phyloP scores from a whole-genome alignment of 306 rosid genomes.

The Potentilla sterilis region DNA sequence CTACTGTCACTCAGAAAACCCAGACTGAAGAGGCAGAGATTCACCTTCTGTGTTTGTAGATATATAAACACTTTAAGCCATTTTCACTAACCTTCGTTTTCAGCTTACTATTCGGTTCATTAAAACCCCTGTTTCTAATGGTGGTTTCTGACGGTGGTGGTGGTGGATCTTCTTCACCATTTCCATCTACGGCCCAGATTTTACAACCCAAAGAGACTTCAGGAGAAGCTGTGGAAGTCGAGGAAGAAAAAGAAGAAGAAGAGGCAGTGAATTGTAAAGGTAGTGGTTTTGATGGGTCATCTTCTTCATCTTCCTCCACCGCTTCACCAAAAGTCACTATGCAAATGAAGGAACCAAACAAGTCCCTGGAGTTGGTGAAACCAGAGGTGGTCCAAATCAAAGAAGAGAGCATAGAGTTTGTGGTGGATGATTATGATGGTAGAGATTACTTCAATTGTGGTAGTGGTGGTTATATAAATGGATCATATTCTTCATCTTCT shows the following conservation, averaged over 20 bases:
- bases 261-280: conserved; percentile 2
- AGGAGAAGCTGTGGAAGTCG: not conserved
- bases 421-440: conserved; percentile 15
- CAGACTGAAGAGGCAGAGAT: not conserved
- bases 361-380: conserved; percentile 18
- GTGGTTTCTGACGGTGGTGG: conserved; percentile 26
- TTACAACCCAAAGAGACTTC: conserved; percentile 2
- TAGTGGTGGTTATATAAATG: conserved; percentile 10
- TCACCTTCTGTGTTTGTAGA: not conserved
- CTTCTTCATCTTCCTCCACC: conserved; percentile 23
- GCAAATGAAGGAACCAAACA: not conserved
- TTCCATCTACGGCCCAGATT: too few relatives aligned
- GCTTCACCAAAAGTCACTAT: not conserved
- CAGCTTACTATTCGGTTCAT: not conserved
- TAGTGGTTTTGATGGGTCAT: conserved; percentile 25
- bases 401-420: conserved; percentile 33
- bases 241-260: conserved; percentile 3
- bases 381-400: conserved; percentile 31
- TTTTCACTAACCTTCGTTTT: not conserved
- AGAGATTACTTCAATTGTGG: not conserved
- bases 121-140: conserved; percentile 19
- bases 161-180: conserved; percentile 2
- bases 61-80: not conserved
- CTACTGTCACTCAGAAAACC: not conserved
- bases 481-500: conserved; percentile 33